Percentiles rank a stretch among this genome's conserved stretches.
Conservation (phyloP, 352 stramenopile species). For the Pythium grandisporangium region DNA sequence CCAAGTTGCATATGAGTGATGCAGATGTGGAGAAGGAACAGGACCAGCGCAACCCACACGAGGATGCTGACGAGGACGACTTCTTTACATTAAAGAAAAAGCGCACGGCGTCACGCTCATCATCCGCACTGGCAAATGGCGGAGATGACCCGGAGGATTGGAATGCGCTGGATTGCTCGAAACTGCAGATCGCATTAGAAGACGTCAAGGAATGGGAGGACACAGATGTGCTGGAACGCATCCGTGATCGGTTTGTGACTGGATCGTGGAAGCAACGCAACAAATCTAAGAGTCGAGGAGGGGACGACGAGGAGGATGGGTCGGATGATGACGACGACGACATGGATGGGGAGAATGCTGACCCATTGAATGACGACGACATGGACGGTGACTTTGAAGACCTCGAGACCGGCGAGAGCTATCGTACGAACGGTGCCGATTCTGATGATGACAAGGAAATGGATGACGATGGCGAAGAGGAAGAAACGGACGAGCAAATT, state of each 20-base stretch:
- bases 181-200: constrained; percentile 57
- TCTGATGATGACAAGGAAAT: constrained; percentile 19
- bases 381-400: constrained; percentile 97
- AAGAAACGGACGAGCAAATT: constrained; percentile 77
- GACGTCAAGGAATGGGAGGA: constrained; percentile 75
- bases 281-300: constrained; percentile 22
- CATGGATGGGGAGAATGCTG: constrained; percentile 23
- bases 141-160: constrained; percentile 49
- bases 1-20: constrained; percentile 79
- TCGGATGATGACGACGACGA: constrained; percentile 40
- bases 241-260: constrained; percentile 94
- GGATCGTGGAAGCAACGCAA: constrained; percentile 89
- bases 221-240: constrained; percentile 61
- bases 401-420: constrained; percentile 90
- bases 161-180: constrained; percentile 73
- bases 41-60: constrained; percentile 10
- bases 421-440: constrained; percentile 19
- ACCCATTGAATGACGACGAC: constrained; percentile 77
- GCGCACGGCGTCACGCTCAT: constrained; percentile 13
- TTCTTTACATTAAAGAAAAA: constrained; percentile 78
- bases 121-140: constrained; percentile 1
- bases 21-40: constrained; percentile 52
- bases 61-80: constrained; percentile 39
- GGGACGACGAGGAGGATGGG: constrained; percentile 28
- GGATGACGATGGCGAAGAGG: constrained; percentile 16